These are phyloP conservation scores for Fusarium torulosum DNA, from an alignment of 2,329 filamentous ascomycete genomes.

Conservation along the genomic window DNA sequence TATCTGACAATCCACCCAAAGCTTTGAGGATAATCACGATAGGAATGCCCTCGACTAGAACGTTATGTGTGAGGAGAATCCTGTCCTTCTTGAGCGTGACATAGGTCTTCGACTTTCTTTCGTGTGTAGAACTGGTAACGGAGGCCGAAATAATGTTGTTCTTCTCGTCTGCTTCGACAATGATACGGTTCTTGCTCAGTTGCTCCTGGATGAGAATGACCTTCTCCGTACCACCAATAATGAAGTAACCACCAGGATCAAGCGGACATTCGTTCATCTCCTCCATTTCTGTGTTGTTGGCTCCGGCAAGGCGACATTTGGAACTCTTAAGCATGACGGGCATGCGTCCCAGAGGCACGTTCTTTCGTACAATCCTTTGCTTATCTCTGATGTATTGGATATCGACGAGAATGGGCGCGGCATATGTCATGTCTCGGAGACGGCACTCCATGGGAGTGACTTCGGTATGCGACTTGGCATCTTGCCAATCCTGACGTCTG, in stretches of 20 bases:
- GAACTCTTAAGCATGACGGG: constrained; percentile 98
- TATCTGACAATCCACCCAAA: constrained; percentile 92
- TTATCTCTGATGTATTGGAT: constrained; percentile 89
- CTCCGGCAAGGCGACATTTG: constrained; percentile 87
- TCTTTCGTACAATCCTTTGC: constrained; percentile 78
- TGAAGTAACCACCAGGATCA: constrained; percentile 97
- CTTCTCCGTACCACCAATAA: constrained; percentile 97
- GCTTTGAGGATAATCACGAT: constrained; percentile 95
- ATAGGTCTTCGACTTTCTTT: constrained; percentile 97
- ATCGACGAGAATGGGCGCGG: constrained; percentile 92
- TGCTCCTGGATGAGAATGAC: constrained; percentile 99
- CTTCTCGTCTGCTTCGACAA: constrained; percentile 92
- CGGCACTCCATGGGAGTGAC: constrained; percentile 97
- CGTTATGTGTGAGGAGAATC: constrained; percentile 91
- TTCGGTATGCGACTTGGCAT: constrained; percentile 75
- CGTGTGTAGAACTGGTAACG: constrained; percentile 96
- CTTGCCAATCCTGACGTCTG: constrained; percentile 80
- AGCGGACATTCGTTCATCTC: constrained; percentile 94
- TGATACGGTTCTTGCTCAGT: constrained; percentile 98
- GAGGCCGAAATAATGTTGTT: constrained; percentile 95
- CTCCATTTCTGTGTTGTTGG: constrained; percentile 89
- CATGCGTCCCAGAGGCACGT: constrained; percentile 87
- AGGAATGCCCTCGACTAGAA: constrained; percentile 91
- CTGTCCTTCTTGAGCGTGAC: constrained; percentile 94
- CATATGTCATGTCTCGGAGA: constrained; percentile 97